Conservation (phyloP, 202 grass and related monocot genomes). For the Brachypodium distachyon region DNA sequence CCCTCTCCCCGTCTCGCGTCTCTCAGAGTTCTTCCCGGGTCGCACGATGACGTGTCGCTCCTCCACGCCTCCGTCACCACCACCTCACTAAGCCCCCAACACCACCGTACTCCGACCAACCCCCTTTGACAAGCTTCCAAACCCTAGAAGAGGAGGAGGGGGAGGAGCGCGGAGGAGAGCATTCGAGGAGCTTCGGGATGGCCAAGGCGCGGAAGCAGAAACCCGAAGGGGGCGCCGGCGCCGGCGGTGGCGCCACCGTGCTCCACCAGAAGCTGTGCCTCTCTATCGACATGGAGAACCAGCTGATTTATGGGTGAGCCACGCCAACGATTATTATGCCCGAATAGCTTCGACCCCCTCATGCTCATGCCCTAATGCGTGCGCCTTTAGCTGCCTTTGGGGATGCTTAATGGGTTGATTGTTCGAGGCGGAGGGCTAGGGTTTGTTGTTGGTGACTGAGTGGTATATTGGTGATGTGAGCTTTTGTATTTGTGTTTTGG, state of each 20-base stretch:
- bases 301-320: conserved; percentile 77
- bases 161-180: not conserved
- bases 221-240: conserved; percentile 38
- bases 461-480: not conserved
- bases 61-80: conserved; percentile 11
- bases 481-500: not conserved
- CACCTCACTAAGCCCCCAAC: not conserved
- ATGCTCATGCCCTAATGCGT: conserved; percentile 1
- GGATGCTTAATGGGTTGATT: not conserved
- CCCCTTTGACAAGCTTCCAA: conserved; percentile 24
- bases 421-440: conserved; percentile 13
- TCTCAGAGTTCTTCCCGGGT: no score
- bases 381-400: conserved; percentile 21
- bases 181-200: conserved; percentile 34
- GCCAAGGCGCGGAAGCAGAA: conserved; percentile 94
- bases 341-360: conserved; percentile 13
- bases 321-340: conserved; percentile 18
- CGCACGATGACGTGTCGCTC: conserved; percentile 35
- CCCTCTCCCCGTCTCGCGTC: not conserved
- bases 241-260: conserved; percentile 46
- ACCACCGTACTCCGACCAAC: conserved; percentile 18
- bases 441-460: conserved; percentile 15
- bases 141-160: conserved; percentile 21
- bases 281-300: conserved; percentile 81
- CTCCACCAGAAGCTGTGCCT: conserved; percentile 90